phyloP scores from a whole-genome alignment of 163 green algal species.

The Scenedesmus sp. region DNA sequence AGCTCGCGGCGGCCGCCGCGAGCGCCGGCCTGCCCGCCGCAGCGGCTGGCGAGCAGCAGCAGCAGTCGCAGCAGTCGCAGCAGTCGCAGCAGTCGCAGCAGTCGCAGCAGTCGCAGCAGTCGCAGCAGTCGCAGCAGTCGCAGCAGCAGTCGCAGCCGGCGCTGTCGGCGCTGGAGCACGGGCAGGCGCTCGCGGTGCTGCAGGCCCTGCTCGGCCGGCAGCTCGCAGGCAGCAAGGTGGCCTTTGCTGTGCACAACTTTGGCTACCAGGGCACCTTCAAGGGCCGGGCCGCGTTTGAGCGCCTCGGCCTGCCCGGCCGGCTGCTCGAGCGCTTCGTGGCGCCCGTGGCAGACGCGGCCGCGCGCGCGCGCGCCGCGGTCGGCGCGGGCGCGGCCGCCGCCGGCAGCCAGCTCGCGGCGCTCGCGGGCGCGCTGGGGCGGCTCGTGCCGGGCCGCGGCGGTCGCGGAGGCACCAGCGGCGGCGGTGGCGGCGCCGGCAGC shows the following conservation, averaged over 20 bases:
- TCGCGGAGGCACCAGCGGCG: not conserved
- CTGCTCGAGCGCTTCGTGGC: slow-evolving; percentile 18
- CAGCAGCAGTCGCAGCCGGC: not conserved
- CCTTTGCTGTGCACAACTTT: slow-evolving; percentile 89
- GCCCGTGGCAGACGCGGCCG: slow-evolving; percentile 8
- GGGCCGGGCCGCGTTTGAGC: not conserved
- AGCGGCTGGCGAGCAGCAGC: no score
- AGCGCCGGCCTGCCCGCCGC: no score
- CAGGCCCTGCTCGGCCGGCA: slow-evolving; percentile 43
- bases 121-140: not conserved
- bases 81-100: not conserved
- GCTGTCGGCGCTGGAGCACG: not conserved
- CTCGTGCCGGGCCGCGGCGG: not conserved
- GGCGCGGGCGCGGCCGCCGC: slow-evolving; percentile 5
- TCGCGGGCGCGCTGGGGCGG: slow-evolving; percentile 17
- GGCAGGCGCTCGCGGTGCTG: slow-evolving; percentile 31
- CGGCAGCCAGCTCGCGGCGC: slow-evolving; percentile 35
- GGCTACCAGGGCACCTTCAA: slow-evolving; percentile 88
- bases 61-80: slow-evolving; percentile 32
- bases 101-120: not conserved
- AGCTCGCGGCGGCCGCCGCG: no score
- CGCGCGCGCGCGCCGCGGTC: not conserved
- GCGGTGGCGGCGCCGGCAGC: not conserved
- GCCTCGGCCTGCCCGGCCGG: slow-evolving; percentile 16
- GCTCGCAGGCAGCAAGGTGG: slow-evolving; percentile 47